Evolutionary conservation across 345 rosid species (phyloP).

Genomic region (Dipteronia sinensis): DNA sequence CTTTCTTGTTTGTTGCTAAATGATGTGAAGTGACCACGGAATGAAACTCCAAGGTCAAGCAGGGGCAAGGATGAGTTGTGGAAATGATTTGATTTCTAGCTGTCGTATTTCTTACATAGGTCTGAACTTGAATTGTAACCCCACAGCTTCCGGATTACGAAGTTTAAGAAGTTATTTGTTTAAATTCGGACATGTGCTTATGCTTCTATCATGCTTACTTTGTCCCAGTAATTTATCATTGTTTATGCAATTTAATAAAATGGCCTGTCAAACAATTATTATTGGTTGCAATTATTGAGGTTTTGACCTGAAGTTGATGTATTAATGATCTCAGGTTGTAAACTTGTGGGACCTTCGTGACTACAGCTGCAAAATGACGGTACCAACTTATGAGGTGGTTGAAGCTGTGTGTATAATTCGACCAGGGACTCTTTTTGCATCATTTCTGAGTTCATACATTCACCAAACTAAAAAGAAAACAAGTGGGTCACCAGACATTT

Average conservation of each 20-base stretch:
- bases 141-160: not conserved
- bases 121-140: not conserved
- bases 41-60: not conserved
- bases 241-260: constrained; percentile 4
- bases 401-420: constrained; percentile 68
- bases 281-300: constrained; percentile 5
- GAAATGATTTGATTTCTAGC: not conserved
- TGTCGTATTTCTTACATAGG: not conserved
- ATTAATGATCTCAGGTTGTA: constrained; percentile 66
- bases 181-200: not conserved
- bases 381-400: constrained; percentile 80
- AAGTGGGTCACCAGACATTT: constrained; percentile 38
- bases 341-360: constrained; percentile 88
- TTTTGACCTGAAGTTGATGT: constrained; percentile 8
- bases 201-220: constrained; percentile 3
- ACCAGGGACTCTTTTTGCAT: constrained; percentile 55
- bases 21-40: not conserved
- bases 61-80: not conserved
- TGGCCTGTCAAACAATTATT: not conserved
- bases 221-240: not conserved
- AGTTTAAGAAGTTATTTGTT: not conserved
- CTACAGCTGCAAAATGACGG: constrained; percentile 69
- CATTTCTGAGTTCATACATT: constrained; percentile 43
- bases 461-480: constrained; percentile 46
- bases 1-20: not conserved